phyloP scores from a whole-genome alignment of 495 filamentous ascomycete genomes.

The Sabuloglossum arenarium region DNA sequence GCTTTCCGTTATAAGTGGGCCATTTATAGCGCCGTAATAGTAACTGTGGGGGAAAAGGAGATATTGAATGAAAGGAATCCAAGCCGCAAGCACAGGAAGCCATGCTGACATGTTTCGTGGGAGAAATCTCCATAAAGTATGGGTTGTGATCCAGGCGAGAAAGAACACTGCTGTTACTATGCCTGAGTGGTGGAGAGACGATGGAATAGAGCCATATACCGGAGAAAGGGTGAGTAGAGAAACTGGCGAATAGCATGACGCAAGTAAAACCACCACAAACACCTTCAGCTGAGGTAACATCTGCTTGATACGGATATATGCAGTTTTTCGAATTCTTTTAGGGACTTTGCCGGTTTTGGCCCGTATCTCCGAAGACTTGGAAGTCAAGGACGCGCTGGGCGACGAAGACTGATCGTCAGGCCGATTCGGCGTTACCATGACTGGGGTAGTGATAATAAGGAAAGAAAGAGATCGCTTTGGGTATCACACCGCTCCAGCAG shows the following conservation, averaged over 20 bases:
- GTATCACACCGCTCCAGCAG: too few relatives aligned
- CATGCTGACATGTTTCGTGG: slow-evolving; percentile 23
- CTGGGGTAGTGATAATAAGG: too few relatives aligned
- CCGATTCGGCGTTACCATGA: too few relatives aligned
- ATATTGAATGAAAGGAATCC: slow-evolving; percentile 50
- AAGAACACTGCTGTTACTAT: slow-evolving; percentile 41
- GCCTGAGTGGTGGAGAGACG: slow-evolving; percentile 46
- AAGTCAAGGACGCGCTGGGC: too few relatives aligned
- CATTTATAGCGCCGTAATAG: slow-evolving; percentile 39
- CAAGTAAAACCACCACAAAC: slow-evolving; percentile 35
- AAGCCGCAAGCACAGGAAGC: slow-evolving; percentile 47
- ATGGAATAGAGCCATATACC: slow-evolving; percentile 64
- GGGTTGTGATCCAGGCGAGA: slow-evolving; percentile 33
- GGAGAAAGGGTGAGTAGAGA: slow-evolving; percentile 60
- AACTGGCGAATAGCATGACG: slow-evolving; percentile 53
- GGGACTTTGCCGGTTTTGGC: background rate
- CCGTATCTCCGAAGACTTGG: too few relatives aligned
- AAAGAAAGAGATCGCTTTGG: too few relatives aligned
- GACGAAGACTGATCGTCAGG: too few relatives aligned
- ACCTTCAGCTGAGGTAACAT: slow-evolving; percentile 9
- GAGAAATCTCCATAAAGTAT: slow-evolving; percentile 27
- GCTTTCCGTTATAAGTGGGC: slow-evolving; percentile 54
- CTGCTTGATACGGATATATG: background rate
- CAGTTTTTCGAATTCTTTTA: background rate
- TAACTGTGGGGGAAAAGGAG: slow-evolving; percentile 42